Conservation (phyloP, 2,329 filamentous ascomycete genomes). For the Pseudogymnoascus sp. region DNA sequence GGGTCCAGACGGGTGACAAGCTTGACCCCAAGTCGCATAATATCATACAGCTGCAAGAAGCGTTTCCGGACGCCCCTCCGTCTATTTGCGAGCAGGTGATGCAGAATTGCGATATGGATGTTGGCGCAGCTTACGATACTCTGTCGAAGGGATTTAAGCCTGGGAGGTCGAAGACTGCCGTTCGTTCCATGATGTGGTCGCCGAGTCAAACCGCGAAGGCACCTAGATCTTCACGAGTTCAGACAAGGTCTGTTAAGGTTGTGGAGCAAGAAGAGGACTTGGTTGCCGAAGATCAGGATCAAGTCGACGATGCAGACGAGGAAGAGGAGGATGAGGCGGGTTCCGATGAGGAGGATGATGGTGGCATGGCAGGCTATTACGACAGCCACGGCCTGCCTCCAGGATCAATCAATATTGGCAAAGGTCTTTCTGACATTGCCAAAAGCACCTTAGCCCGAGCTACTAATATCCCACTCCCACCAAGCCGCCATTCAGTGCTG, state of each 20-base stretch:
- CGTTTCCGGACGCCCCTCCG: slow-evolving; percentile 26
- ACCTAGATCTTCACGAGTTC: background rate
- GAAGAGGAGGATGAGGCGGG: slow-evolving; percentile 19
- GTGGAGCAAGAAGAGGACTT: background rate
- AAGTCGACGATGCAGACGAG: slow-evolving; percentile 13
- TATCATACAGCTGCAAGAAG: slow-evolving; percentile 25
- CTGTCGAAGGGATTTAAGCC: slow-evolving; percentile 24
- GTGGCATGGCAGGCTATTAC: slow-evolving; percentile 25
- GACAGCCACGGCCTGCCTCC: slow-evolving; percentile 27
- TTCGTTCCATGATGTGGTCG: slow-evolving; percentile 16
- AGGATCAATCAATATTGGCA: slow-evolving; percentile 26
- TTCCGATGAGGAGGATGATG: slow-evolving; percentile 21
- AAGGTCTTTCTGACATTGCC: slow-evolving; percentile 23
- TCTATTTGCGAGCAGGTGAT: slow-evolving; percentile 26
- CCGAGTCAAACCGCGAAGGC: background rate
- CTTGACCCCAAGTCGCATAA: background rate
- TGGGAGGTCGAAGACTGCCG: slow-evolving; percentile 20
- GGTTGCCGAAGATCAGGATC: slow-evolving; percentile 24
- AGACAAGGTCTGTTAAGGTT: background rate
- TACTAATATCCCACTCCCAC: slow-evolving; percentile 1
- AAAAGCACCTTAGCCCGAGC: slow-evolving; percentile 13
- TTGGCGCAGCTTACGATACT: slow-evolving; percentile 25
- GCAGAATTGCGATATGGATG: slow-evolving; percentile 22
- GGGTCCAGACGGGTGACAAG: background rate
- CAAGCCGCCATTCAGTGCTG: slow-evolving; percentile 12